Conservation (phyloP, 192 early-diverging fungal genomes). For the Coemansia sp. region DNA sequence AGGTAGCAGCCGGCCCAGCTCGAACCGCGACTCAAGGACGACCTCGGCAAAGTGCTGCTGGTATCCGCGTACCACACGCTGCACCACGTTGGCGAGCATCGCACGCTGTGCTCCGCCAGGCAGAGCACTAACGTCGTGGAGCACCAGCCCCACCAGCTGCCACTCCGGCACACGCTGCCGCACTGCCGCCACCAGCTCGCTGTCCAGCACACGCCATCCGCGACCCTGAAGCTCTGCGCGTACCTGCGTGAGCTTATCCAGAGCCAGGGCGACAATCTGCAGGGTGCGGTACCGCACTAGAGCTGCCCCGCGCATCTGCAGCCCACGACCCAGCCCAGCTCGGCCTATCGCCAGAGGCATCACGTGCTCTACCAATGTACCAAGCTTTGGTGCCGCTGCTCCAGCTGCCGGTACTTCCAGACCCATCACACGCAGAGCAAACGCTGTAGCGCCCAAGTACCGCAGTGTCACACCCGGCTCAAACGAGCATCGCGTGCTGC, state of each 20-base stretch:
- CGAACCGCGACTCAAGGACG: slow-evolving; percentile 37
- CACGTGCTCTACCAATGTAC: slow-evolving; percentile 48
- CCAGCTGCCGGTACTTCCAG: slow-evolving; percentile 27
- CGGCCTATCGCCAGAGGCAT: slow-evolving; percentile 27
- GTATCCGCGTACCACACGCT: slow-evolving; percentile 46
- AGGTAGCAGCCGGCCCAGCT: slow-evolving; percentile 34
- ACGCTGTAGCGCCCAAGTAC: slow-evolving; percentile 40
- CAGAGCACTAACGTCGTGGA: slow-evolving; percentile 15
- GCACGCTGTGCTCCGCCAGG: slow-evolving; percentile 3
- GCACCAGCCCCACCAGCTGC: slow-evolving; percentile 24
- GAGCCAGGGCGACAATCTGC: slow-evolving; percentile 31
- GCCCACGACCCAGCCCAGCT: slow-evolving; percentile 25
- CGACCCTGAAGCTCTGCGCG: slow-evolving; percentile 29
- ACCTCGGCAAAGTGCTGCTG: slow-evolving; percentile 42
- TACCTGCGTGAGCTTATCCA: slow-evolving; percentile 36
- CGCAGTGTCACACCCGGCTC: slow-evolving; percentile 47
- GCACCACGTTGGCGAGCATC: slow-evolving; percentile 28
- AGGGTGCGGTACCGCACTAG: slow-evolving; percentile 48
- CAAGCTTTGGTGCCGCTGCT: slow-evolving; percentile 27
- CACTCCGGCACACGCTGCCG: slow-evolving; percentile 48
- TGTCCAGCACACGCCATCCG: slow-evolving; percentile 30
- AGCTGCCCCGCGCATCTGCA: slow-evolving; percentile 23
- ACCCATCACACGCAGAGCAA: slow-evolving; percentile 38
- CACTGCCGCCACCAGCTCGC: slow-evolving; percentile 29
- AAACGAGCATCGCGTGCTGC: slow-evolving; percentile 29